Evolutionary conservation across 129 eudicot species (phyloP).

Genomic region (Heracleum sosnowskyi): DNA sequence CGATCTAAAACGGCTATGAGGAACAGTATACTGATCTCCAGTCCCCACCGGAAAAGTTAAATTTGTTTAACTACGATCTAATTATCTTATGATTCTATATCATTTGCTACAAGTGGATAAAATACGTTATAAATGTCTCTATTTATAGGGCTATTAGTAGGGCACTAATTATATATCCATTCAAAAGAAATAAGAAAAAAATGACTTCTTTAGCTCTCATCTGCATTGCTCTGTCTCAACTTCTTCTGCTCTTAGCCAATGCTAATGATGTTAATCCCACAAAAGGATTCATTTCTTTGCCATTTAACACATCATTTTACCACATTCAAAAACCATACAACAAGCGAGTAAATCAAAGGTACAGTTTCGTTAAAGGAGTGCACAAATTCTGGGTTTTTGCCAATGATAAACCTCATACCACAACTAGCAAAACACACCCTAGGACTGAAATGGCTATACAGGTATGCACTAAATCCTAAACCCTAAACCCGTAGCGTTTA

Average conservation of each 20-base stretch:
- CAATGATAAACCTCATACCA: conserved; percentile 11
- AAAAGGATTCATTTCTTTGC: conserved; percentile 10
- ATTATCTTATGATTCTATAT: neutral
- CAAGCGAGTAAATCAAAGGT: neutral
- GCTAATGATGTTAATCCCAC: neutral
- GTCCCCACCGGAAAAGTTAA: neutral
- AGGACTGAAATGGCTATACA: conserved; percentile 12
- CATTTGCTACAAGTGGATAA: no score
- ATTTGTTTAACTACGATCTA: no score
- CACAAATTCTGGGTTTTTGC: conserved; percentile 13
- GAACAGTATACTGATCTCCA: neutral
- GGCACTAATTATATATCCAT: neutral
- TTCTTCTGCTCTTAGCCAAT: neutral
- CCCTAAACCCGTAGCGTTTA: no score
- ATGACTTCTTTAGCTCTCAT: neutral
- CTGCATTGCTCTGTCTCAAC: neutral
- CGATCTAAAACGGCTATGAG: neutral
- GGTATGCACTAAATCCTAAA: neutral
- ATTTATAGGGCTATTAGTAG: neutral
- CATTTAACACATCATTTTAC: conserved; percentile 10
- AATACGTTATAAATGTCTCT: neutral
- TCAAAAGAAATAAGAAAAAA: no score
- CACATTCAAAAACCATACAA: conserved; percentile 19
- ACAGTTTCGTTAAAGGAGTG: conserved; percentile 6
- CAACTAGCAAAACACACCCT: conserved; percentile 8